A percentile compares a stretch with the other conserved stretches of the same genome.
Evolutionary conservation across 2,329 filamentous ascomycete genomes (phyloP).

Genomic region (Aureobasidium lini): DNA sequence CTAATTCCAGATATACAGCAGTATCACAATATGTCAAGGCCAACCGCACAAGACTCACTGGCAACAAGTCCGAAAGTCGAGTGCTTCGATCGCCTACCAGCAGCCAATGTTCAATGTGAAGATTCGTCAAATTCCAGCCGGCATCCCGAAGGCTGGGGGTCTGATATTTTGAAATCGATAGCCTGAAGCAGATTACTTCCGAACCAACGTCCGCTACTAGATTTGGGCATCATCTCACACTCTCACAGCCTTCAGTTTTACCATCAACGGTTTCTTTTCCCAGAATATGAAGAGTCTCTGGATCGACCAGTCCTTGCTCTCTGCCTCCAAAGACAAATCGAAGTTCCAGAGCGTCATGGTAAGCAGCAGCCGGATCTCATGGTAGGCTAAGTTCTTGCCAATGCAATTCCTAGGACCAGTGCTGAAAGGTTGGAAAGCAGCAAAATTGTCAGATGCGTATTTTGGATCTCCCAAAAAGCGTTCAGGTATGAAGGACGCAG

Average conservation of each 20-base stretch:
- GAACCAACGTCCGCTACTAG: no score
- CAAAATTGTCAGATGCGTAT: constrained; percentile 24
- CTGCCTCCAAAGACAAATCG: constrained; percentile 25
- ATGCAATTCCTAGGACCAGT: constrained; percentile 26
- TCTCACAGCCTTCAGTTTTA: constrained; percentile 7
- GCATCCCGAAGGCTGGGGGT: no score
- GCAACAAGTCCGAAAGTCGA: no score
- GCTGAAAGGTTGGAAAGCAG: constrained; percentile 24
- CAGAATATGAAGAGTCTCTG: constrained; percentile 26
- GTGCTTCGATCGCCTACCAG: no score
- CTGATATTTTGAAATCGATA: no score
- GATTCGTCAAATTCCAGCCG: no score
- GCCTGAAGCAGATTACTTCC: no score
- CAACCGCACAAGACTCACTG: no score
- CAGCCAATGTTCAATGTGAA: no score
- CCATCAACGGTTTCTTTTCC: constrained; percentile 25
- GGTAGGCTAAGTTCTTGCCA: constrained; percentile 28
- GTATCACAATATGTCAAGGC: no score
- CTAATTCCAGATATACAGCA: no score
- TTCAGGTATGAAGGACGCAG: constrained; percentile 25
- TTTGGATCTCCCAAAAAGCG: constrained; percentile 24
- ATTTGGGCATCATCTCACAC: neutral
- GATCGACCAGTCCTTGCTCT: constrained; percentile 23
- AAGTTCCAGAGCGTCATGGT: constrained; percentile 31
- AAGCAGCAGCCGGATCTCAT: constrained; percentile 32